Conservation (phyloP, 2,329 filamentous ascomycete species). For the Dendrostoma leiphaemia region DNA sequence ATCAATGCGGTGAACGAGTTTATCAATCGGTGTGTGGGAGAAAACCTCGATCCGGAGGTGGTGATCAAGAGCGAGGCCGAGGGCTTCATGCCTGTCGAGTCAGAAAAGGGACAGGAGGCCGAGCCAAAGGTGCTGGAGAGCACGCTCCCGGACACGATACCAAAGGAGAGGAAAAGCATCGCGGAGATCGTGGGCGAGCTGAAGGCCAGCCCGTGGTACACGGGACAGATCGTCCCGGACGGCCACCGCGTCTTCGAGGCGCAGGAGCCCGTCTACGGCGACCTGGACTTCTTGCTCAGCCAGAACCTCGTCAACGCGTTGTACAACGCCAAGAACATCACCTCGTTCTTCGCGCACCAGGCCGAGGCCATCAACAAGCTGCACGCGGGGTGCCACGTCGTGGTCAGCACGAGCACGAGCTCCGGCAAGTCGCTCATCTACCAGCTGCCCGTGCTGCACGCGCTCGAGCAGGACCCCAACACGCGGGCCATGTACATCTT, state of each 20-base stretch:
- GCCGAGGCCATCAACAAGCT: slow-evolving; percentile 90
- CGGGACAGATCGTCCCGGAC: slow-evolving; percentile 86
- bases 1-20: slow-evolving; percentile 73
- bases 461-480: slow-evolving; percentile 72
- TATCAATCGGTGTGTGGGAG: slow-evolving; percentile 67
- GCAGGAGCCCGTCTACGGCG: slow-evolving; percentile 77
- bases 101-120: slow-evolving; percentile 38
- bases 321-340: slow-evolving; percentile 88
- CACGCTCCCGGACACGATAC: slow-evolving; percentile 68
- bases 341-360: slow-evolving; percentile 85
- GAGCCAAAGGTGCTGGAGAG: slow-evolving; percentile 33
- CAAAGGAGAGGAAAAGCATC: slow-evolving; percentile 75
- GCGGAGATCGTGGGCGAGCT: slow-evolving; percentile 84
- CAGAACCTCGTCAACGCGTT: slow-evolving; percentile 93
- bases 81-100: slow-evolving; percentile 60
- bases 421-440: slow-evolving; percentile 99
- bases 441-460: slow-evolving; percentile 86
- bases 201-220: slow-evolving; percentile 82
- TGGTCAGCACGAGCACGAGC: slow-evolving; percentile 91
- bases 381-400: slow-evolving; percentile 78
- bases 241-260: slow-evolving; percentile 89
- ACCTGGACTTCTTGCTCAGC: slow-evolving; percentile 81
- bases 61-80: slow-evolving; percentile 58
- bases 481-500: slow-evolving; percentile 97
- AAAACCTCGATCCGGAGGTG: slow-evolving; percentile 65